Conservation (phyloP, 148 eudicot species). For the Cornus suecica region DNA sequence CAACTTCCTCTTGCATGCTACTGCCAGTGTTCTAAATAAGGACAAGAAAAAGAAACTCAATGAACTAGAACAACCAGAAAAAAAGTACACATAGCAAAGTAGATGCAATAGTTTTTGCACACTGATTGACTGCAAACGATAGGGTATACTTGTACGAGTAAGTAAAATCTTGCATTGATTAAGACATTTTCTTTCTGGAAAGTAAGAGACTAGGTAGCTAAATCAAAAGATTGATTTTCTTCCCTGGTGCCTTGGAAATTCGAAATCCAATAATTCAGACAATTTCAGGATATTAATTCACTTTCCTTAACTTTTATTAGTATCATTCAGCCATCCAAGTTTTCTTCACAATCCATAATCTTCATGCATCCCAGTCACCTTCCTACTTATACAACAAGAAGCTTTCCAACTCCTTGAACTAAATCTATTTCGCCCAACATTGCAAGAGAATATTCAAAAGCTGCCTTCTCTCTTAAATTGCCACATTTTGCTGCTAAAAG, state of each 20-base stretch:
- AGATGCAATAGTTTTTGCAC: neutral
- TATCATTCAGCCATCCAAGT: neutral
- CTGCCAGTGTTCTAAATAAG: conserved; percentile 47
- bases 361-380: neutral
- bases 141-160: neutral
- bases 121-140: neutral
- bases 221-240: neutral
- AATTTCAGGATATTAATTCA: neutral
- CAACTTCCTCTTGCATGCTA: conserved; percentile 61
- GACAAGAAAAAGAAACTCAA: neutral
- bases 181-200: neutral
- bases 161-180: neutral
- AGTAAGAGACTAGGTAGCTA: neutral
- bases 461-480: no score
- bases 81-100: neutral
- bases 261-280: neutral
- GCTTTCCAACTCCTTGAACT: neutral
- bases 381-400: neutral
- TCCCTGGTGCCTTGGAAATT: neutral
- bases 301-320: neutral
- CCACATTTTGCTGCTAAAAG: no score
- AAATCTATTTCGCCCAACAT: neutral
- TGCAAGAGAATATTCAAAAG: neutral
- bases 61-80: conserved; percentile 3
- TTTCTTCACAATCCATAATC: neutral